phyloP scores from a whole-genome alignment of 2,329 filamentous ascomycete genomes.

The Aureobasidium sp. region DNA sequence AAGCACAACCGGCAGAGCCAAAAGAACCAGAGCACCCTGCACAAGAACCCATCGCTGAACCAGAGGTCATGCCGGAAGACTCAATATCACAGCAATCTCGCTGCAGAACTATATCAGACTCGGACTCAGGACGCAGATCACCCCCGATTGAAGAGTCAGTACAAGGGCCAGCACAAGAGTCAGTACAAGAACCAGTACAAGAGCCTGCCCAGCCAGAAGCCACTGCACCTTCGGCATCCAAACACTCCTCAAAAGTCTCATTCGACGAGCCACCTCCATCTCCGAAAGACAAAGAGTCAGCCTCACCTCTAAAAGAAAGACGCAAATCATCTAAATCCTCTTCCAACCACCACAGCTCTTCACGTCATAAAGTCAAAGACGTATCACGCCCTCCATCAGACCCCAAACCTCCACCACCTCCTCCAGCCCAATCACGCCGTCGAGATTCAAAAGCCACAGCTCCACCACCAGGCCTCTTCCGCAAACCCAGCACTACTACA shows the following conservation, averaged over 20 bases:
- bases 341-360: not conserved
- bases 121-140: not conserved
- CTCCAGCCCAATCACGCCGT: not conserved
- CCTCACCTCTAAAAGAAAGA: not conserved
- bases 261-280: not conserved
- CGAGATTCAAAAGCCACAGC: not conserved
- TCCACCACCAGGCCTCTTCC: not conserved
- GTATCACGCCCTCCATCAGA: not conserved
- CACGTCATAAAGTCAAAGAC: not conserved
- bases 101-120: not conserved
- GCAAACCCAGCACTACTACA: not conserved
- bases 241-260: not conserved
- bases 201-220: not conserved
- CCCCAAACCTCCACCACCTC: too few species aligned
- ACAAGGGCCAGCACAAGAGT: too few species aligned
- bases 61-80: not conserved
- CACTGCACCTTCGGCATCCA: not conserved
- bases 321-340: not conserved
- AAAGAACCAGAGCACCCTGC: not conserved
- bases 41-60: not conserved
- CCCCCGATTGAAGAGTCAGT: not conserved
- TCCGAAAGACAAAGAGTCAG: not conserved
- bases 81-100: not conserved
- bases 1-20: not conserved
- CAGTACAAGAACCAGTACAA: too few species aligned